Percentiles rank a stretch among this genome's conserved stretches.
Evolutionary conservation across 2,329 filamentous ascomycete species (phyloP).

Genomic region (Fusarium verticillioides): DNA sequence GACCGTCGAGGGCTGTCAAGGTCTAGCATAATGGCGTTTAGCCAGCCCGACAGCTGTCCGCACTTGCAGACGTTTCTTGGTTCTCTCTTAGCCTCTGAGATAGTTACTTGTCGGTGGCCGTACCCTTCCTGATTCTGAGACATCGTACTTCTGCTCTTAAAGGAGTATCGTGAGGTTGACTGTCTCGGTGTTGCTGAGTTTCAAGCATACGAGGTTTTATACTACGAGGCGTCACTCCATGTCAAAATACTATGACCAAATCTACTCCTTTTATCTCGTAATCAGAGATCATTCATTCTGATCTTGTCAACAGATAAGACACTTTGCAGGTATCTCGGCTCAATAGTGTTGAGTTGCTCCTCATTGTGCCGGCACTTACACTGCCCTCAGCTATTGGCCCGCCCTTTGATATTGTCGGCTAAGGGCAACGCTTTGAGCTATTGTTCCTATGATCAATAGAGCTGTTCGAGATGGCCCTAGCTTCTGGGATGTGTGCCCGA

Average conservation of each 20-base stretch:
- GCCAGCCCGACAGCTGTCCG: not conserved
- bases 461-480: not conserved
- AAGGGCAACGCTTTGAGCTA: not conserved
- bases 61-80: not conserved
- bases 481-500: not conserved
- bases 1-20: not conserved
- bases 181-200: conserved; percentile 1
- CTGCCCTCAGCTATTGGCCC: not conserved
- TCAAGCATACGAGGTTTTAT: not conserved
- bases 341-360: not conserved
- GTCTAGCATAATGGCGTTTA: not conserved
- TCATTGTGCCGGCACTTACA: not conserved
- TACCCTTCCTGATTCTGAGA: not conserved
- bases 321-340: not conserved
- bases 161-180: conserved; percentile 7
- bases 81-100: not conserved
- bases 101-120: not conserved
- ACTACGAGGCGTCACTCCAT: not conserved
- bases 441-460: not conserved
- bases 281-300: not conserved
- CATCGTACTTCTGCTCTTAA: not conserved
- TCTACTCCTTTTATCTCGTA: not conserved
- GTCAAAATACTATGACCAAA: not conserved
- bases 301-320: not conserved
- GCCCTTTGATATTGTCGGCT: conserved; percentile 25